Evolutionary conservation across 2,329 filamentous ascomycete species (phyloP).

Genomic region (Hirsutella minnesotensis): DNA sequence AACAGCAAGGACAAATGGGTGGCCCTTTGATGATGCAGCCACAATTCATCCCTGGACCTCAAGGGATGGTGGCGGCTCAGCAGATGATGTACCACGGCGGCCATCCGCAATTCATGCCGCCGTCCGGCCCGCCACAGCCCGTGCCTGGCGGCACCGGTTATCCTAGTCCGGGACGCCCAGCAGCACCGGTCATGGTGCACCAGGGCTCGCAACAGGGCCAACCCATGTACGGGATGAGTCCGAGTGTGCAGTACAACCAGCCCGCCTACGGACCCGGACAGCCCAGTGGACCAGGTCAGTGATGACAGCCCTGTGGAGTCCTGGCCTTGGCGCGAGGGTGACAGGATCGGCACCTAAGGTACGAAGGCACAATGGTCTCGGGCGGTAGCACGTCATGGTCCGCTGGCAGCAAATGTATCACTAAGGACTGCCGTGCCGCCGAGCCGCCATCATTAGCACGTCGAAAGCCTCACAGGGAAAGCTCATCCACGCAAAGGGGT

Average conservation of each 20-base stretch:
- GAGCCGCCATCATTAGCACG: slow-evolving; percentile 43
- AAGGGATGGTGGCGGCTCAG: slow-evolving; percentile 54
- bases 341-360: slow-evolving; percentile 44
- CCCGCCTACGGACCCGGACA: slow-evolving; percentile 61
- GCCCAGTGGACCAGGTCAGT: slow-evolving; percentile 59
- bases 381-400: slow-evolving; percentile 51
- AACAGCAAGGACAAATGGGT: slow-evolving; percentile 60
- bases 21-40: slow-evolving; percentile 74
- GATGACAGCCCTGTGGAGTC: slow-evolving; percentile 5
- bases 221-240: slow-evolving; percentile 64
- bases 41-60: slow-evolving; percentile 63
- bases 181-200: slow-evolving; percentile 85
- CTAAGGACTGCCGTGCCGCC: slow-evolving; percentile 44
- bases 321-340: slow-evolving; percentile 17
- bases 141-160: slow-evolving; percentile 64
- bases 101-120: slow-evolving; percentile 52
- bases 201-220: slow-evolving; percentile 91
- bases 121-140: slow-evolving; percentile 41
- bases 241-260: slow-evolving; percentile 62
- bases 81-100: slow-evolving; percentile 75
- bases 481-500: slow-evolving; percentile 27
- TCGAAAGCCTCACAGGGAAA: slow-evolving; percentile 37
- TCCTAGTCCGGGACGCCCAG: slow-evolving; percentile 72
- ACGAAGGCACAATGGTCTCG: slow-evolving; percentile 46
- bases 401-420: slow-evolving; percentile 56